Base-by-base conservation (phyloP, 352 stramenopile genomes). In the Phytophthora pinifolia region DNA sequence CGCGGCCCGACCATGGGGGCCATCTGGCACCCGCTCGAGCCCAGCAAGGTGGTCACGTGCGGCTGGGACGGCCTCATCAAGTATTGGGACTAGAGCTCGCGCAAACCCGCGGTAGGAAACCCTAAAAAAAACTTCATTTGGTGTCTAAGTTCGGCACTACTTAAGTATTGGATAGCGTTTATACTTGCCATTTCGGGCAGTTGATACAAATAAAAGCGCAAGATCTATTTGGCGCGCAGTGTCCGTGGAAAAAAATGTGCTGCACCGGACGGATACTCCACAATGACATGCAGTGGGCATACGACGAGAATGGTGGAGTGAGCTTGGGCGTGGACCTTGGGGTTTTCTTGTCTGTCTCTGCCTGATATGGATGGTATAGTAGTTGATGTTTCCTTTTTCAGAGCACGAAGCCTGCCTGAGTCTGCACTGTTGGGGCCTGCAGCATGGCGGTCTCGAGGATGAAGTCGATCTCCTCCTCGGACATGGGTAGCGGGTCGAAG, bases 11-110 rank as follows among this genome's bases (percentile, higher is more conserved):
- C 87, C 55, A 99, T 99, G 70, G 96, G 94, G 9, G 76, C 78
- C 1, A 75, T 89, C 7, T 99, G 98, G 98, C 97, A 99, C 76
- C 98, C 97, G 12, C 67, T 99, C n/a, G 93, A 99, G 62, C 84
- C 95, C 2, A 98, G 88, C 51, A 89, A 90, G 59, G 88, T 99
- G 6, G 96, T 98, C 53, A 98, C 89, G 20, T 99, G 96, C 65
- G 97, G 97, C 27, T 99, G 97, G 98, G 98, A 99, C 74, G 97
- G 96, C 0, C 77, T 98, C 36, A 99, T 99, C 64, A 99, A 99
- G 76, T 92, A 99, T 44, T 99, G 98, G 98, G 90, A 99, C 66
- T 99, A 96, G 49, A 56, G 22, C 22, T 27, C 22, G 22, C 22
- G 22, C 22, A 27, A 27, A 27, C 22, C 22, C 22, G 22, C 22